Evolutionary conservation across 78 protist species (phyloP).

Genomic region (Acrasis kona): DNA sequence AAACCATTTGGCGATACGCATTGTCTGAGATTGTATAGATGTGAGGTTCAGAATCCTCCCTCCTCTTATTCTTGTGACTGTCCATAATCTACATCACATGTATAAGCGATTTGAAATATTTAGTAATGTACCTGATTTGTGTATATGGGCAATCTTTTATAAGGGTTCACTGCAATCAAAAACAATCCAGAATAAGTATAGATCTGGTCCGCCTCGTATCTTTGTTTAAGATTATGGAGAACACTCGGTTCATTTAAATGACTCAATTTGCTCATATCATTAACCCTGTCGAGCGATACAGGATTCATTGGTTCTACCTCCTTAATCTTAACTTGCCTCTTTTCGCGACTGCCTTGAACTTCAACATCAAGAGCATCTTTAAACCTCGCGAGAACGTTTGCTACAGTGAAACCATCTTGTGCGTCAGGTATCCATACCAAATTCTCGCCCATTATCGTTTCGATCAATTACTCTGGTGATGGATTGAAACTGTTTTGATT

Average conservation of each 20-base stretch:
- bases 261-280: neutral
- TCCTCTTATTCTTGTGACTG: neutral
- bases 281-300: neutral
- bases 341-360: too few relatives aligned
- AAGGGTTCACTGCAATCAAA: neutral
- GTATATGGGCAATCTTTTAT: neutral
- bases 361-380: too few relatives aligned
- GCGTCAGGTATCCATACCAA: too few relatives aligned
- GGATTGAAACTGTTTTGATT: too few relatives aligned
- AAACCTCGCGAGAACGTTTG: too few relatives aligned
- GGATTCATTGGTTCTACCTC: neutral
- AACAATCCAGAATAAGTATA: neutral
- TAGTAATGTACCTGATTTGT: too few relatives aligned
- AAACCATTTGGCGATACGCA: neutral
- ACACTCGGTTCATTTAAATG: conserved; percentile 1
- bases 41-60: neutral
- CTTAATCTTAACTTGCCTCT: neutral
- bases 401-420: too few relatives aligned
- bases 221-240: neutral
- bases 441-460: too few relatives aligned
- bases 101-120: too few relatives aligned
- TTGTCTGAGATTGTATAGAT: neutral
- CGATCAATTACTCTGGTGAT: too few relatives aligned
- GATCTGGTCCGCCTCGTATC: neutral
- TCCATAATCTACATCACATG: neutral